Conservation (phyloP, 768 basidiomycete genomes). For the Phaffia tasmanica region DNA sequence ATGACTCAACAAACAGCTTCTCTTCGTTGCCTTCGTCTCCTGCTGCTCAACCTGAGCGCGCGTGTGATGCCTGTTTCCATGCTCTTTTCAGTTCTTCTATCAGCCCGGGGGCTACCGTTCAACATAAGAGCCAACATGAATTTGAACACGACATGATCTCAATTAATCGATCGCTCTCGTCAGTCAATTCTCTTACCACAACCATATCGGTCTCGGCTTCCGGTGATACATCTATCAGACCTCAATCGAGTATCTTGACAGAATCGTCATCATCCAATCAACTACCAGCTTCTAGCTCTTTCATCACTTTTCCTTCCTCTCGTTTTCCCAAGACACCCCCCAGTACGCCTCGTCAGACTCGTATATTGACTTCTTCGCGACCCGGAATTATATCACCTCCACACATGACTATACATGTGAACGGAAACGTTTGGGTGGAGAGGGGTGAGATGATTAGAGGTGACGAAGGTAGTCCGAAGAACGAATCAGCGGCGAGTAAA, state of each 20-base stretch:
- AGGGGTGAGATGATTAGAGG: constrained; percentile 14
- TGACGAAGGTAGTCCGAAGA: background rate
- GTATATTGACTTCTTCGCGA: background rate
- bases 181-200: background rate
- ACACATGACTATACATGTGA: constrained; percentile 15
- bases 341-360: background rate
- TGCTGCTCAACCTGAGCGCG: constrained; percentile 54
- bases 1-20: constrained; percentile 46
- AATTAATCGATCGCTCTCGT: too few relatives aligned
- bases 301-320: constrained; percentile 7
- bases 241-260: background rate
- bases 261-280: background rate
- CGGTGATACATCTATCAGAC: background rate
- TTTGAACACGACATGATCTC: background rate
- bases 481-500: constrained; percentile 3
- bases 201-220: background rate
- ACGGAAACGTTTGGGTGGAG: constrained; percentile 16
- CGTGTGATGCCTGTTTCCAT: constrained; percentile 78
- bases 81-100: constrained; percentile 50
- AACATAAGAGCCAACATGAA: constrained; percentile 1
- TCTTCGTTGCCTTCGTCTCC: constrained; percentile 28
- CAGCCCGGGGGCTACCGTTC: background rate
- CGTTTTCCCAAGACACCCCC: background rate
- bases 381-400: constrained; percentile 16
- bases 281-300: background rate